Conservation (phyloP, 768 basidiomycete genomes). For the Filobasidium wieringae region DNA sequence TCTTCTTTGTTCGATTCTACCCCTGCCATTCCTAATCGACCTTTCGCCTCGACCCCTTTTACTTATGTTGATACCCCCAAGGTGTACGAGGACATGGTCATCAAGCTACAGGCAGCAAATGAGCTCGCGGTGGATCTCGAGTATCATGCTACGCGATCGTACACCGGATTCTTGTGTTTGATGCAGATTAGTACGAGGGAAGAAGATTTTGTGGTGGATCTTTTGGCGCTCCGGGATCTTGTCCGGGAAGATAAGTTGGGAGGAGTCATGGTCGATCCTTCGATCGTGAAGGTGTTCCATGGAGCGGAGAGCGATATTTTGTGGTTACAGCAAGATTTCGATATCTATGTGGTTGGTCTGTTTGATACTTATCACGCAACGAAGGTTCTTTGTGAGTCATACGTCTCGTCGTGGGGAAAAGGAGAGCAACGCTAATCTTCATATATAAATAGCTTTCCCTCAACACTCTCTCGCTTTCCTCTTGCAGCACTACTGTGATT, state of each 20-base stretch:
- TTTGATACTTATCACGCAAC: conserved; percentile 97
- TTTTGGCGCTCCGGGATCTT: conserved; percentile 60
- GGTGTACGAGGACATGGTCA: conserved; percentile 54
- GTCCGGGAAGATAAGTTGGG: conserved; percentile 53
- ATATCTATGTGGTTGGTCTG: conserved; percentile 83
- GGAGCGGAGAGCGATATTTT: conserved; percentile 87
- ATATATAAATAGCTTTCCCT: conserved; percentile 52
- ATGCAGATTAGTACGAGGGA: conserved; percentile 59
- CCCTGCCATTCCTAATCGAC: conserved; percentile 45
- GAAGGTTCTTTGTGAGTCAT: conserved; percentile 55
- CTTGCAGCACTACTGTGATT: conserved; percentile 78
- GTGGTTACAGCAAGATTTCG: conserved; percentile 95
- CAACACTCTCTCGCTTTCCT: conserved; percentile 72
- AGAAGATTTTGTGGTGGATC: conserved; percentile 78
- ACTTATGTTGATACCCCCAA: conserved; percentile 56
- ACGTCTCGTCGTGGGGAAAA: background rate
- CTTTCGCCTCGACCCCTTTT: conserved; percentile 58
- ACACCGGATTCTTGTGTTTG: conserved; percentile 75
- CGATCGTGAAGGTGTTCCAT: conserved; percentile 73
- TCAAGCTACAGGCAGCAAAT: conserved; percentile 50
- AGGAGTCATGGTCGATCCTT: conserved; percentile 72
- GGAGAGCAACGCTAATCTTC: background rate
- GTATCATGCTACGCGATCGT: conserved; percentile 79
- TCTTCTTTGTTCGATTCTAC: conserved; percentile 50
- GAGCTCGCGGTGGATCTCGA: conserved; percentile 93